Evolutionary conservation across 2,329 filamentous ascomycete genomes (phyloP), one percentile per base, ranked within the genome.

Genomic region (Scedosporium apiospermum): DNA sequence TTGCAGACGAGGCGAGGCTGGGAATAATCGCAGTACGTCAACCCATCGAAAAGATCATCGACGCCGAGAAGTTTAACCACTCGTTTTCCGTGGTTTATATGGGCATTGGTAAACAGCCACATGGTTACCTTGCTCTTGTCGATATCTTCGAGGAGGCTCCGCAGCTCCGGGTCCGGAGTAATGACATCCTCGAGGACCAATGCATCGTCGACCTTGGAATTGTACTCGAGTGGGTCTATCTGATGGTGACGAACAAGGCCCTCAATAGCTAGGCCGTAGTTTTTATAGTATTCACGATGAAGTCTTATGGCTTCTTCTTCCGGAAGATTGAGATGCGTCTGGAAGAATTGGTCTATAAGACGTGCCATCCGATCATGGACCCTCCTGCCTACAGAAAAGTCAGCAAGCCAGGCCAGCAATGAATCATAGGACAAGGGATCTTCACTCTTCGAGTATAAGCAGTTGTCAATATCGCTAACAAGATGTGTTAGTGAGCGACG

Each of bases 101-200:
- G 97, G 23, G 96, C 95, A 71, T 99, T 99, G 1, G 96, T 99
- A 69, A 99, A 88, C 1, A 99, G 85, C 95, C 96, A 99, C 34
- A 92, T 78, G 66, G 86, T 91, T 66, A 97, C 90, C 72, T 96
- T 96, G 69, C 78, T 84, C 64, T 75, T 88, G 75, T 99, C 93
- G 62, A 99, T 87, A 67, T 93, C 89, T 72, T 88, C 80, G 5
- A 99, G 85, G 57, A 99, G 75, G 69, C 83, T 80, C 59, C 91
- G 87, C 51, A 98, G 80, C 69, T 87, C 80, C 0, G 87, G 82
- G 69, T 96, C 86, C 0, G 91, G 90, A 71, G 87, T 88, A 71
- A 99, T 88, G 70, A 98, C 85, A 18, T 83, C 80, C 70, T 97
- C 91, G 3, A 99, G 82, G 0, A 95, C 93, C 23, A 99, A 77